A percentile compares a stretch with the other conserved stretches of the same genome.
Conservation (phyloP, 2,329 filamentous ascomycete species). For the Microdochium nivale region DNA sequence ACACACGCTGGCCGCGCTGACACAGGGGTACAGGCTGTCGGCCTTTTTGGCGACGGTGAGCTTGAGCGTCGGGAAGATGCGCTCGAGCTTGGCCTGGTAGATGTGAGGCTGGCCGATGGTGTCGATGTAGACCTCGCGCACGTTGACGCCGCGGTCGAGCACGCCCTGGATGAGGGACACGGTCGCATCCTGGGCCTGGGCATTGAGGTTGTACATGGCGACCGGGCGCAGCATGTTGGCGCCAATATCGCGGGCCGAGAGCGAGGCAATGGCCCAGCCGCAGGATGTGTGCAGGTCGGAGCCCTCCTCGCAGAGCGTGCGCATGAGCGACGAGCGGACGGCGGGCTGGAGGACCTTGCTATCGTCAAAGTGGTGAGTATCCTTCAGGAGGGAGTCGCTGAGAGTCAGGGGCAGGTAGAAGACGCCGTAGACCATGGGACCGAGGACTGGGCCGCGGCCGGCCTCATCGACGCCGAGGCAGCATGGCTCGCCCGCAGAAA, state of each 20-base stretch:
- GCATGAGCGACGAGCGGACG: conserved; percentile 66
- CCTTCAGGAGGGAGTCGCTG: conserved; percentile 65
- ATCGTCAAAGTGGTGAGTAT: conserved; percentile 84
- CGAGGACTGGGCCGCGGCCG: conserved; percentile 86
- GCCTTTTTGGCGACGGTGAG: conserved; percentile 85
- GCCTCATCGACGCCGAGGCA: conserved; percentile 90
- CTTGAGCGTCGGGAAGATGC: conserved; percentile 68
- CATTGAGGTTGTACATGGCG: conserved; percentile 79
- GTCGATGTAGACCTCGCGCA: conserved; percentile 89
- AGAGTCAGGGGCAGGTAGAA: conserved; percentile 68
- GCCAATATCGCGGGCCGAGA: conserved; percentile 78
- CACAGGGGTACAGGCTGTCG: conserved; percentile 84
- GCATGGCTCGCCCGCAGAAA: conserved; percentile 43
- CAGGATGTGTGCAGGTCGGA: conserved; percentile 19
- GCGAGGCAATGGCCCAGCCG: conserved; percentile 74
- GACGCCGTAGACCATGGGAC: conserved; percentile 64
- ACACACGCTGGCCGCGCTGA: conserved; percentile 87
- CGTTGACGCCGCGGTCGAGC: conserved; percentile 67
- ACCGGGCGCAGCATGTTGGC: conserved; percentile 64
- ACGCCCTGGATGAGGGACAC: conserved; percentile 73
- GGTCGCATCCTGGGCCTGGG: conserved; percentile 90
- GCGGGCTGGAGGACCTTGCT: conserved; percentile 80
- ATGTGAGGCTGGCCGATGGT: conserved; percentile 76
- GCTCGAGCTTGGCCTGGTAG: conserved; percentile 79
- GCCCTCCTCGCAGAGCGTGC: conserved; percentile 53